phyloP scores from a whole-genome alignment of 129 eudicot species.

The Deinandra increscens region DNA sequence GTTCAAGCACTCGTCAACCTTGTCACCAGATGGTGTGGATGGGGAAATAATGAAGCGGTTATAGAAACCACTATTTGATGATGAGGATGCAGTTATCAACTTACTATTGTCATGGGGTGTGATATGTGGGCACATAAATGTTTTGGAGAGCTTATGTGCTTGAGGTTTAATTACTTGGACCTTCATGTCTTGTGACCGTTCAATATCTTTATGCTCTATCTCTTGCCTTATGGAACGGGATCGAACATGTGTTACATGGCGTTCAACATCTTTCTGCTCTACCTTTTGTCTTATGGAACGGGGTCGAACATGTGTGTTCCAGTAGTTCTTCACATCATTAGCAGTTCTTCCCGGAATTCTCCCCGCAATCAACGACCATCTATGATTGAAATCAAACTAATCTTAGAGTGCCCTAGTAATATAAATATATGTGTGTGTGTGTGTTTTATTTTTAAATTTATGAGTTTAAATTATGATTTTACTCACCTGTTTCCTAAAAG shows the following conservation, averaged over 20 bases:
- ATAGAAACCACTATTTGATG: background rate
- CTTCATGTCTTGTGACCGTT: constrained; percentile 6
- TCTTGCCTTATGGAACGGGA: too few species aligned
- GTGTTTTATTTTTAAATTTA: too few species aligned
- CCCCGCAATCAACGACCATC: constrained; percentile 66
- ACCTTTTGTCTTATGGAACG: constrained; percentile 5
- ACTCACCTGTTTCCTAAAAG: constrained; percentile 41
- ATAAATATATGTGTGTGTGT: too few species aligned
- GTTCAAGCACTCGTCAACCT: background rate
- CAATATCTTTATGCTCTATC: background rate
- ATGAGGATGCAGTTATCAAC: too few species aligned
- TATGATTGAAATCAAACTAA: background rate
- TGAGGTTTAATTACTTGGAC: constrained; percentile 32
- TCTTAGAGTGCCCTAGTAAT: too few species aligned
- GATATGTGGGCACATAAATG: background rate
- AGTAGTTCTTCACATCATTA: constrained; percentile 57
- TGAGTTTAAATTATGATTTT: background rate
- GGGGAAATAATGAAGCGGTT: background rate
- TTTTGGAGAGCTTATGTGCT: constrained; percentile 33
- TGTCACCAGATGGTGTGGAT: background rate
- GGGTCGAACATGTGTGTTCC: constrained; percentile 45
- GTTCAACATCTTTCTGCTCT: too few species aligned
- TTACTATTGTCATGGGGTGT: background rate
- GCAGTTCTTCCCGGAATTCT: constrained; percentile 66
- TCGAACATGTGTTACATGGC: too few species aligned